Evolutionary conservation across 2,329 filamentous ascomycete genomes (phyloP), one percentile per base, ranked within the genome.

Genomic region (Paraphoma chrysanthemicola): DNA sequence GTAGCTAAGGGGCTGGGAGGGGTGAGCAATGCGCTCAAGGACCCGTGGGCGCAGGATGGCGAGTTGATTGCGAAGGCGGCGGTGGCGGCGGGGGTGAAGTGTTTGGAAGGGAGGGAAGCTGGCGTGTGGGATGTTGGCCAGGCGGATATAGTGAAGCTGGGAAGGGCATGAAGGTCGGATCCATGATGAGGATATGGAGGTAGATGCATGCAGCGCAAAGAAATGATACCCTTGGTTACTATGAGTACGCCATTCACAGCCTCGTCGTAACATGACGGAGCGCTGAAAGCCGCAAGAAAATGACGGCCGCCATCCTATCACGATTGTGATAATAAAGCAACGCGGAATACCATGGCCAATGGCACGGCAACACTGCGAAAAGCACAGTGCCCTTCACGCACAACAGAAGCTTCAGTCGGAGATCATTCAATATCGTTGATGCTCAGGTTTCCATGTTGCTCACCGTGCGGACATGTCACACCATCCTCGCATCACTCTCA

Each of bases 31-130:
- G 63, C 67, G 46, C 65, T 88, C 59, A 87, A 87, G 78, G 87
- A 96, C 70, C 78, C 74, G 6, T 83, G 91, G 76, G 90, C 87
- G 1, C 90, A 95, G 79, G 91, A 95, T 49, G 87, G 86, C 5
- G 84, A 88, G 53, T 85, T 90, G 33, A 92, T 96, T 77, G 90
- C 81, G 2, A 82, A 83, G 60, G 89, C 90, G 11, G 88, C 88
- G 3, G 85, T 90, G 2, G 79, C 78, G 48, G 90, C 88, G 1
- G 84, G 81, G 8, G 69, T 85, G 63, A 68, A 77, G 64, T 81
- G 79, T 59, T 30, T 77, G 62, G 73, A 89, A 49, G 87, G 85
- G 0, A 80, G 81, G 54, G 52, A 81, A 70, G 74, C 86, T 82
- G 80, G 85, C 74, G 78, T 85, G 58, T 91, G 88, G 88, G 67